Evolutionary conservation across 768 basidiomycete species (phyloP).

Genomic region (Neoboletus subvelutipes): DNA sequence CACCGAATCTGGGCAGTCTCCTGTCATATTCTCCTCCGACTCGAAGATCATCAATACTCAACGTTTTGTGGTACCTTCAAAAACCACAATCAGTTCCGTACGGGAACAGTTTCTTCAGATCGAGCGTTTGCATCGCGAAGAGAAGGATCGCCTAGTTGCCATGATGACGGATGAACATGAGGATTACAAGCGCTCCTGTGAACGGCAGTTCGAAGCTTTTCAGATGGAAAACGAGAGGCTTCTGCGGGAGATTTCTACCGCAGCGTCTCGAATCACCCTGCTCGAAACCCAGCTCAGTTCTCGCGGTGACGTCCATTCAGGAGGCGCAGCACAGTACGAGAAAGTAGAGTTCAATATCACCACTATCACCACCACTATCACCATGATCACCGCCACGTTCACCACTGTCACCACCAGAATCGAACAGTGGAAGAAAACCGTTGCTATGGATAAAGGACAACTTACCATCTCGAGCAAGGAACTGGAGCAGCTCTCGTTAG

Average conservation of each 20-base stretch:
- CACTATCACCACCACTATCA: not conserved
- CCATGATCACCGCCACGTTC: not conserved
- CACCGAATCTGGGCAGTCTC: no score
- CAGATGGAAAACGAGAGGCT: slow-evolving; percentile 1
- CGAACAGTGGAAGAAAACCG: not conserved
- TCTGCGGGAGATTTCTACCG: not conserved
- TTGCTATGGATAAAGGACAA: not conserved
- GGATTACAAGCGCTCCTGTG: not conserved
- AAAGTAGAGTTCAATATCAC: not conserved
- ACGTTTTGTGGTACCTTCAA: not conserved
- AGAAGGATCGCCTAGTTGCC: no score
- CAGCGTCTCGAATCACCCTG: not conserved
- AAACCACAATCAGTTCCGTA: not conserved
- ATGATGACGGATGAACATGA: no score
- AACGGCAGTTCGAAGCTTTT: not conserved
- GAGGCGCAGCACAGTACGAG: not conserved
- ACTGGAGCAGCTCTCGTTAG: slow-evolving; percentile 1
- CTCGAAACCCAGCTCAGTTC: slow-evolving; percentile 4
- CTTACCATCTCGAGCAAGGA: slow-evolving; percentile 4
- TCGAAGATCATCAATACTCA: not conserved
- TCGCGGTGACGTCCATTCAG: not conserved
- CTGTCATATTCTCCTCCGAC: not conserved
- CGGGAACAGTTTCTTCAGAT: not conserved
- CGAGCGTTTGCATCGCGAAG: no score
- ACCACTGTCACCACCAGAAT: not conserved